Base-by-base conservation (phyloP, 2,329 filamentous ascomycete species). In the Pseudocercospora fijiensis region DNA sequence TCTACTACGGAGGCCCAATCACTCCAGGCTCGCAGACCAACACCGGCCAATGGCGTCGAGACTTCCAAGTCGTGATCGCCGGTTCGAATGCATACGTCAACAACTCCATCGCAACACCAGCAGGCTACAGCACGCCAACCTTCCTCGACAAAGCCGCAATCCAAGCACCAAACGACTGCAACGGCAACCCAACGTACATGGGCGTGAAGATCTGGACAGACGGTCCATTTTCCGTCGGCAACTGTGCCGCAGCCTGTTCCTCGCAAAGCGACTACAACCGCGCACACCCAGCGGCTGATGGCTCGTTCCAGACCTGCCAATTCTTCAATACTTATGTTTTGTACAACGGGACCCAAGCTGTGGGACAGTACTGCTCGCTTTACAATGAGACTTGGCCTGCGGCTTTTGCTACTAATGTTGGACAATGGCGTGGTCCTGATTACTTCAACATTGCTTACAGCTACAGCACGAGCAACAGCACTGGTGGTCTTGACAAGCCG, bases 321-420 rank as follows among this genome's bases (percentile, higher is more conserved):
- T 76, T 74, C 67, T 73, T 72, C 67, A 75, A 76, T 61, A 74
- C 74, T 2, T 76, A 76, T 62, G 56, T 75, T 11, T 62, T 76
- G n/a, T 64, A 70, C 37, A 71, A 71, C 56, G 69, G 74, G 57
- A 62, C 63, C 1, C 63, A 56, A 33, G n/a, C 58, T 30, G 64
- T 67, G 4, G 67, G 68, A 6, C 73, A 76, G 62, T 72, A 73
- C 66, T 76, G 74, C 63, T 58, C 70, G 8, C 58, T 71, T 52
- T 73, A 72, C 64, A 66, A 63, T 28, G 59, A 69, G 64, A 65
- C 61, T 30, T 71, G 70, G 71, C 58, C 66, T 4, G 58, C 26
- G 16, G 56, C 20, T n/a, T 73, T 67, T 41, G 72, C 71, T 9
- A 71, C 67, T 45, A 74, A 74, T 58, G 61, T 53, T 24, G 72